Percentiles rank a stretch among this genome's conserved stretches.
Conservation (phyloP, 257 asterid species). For the Avicennia marina region DNA sequence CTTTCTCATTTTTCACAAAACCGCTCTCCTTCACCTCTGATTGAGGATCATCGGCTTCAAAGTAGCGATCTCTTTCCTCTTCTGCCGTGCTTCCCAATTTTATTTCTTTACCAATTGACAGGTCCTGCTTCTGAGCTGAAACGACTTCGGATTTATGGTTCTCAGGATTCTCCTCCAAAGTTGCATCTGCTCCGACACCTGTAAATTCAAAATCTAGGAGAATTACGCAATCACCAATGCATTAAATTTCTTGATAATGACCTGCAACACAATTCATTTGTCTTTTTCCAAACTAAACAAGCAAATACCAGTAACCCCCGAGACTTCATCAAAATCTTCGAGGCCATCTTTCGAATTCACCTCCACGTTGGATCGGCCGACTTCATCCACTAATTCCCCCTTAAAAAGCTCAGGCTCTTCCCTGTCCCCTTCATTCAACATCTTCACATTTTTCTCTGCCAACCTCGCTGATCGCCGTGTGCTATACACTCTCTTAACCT, state of each 20-base stretch:
- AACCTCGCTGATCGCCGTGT: conserved; percentile 65
- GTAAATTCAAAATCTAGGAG: conserved; percentile 3
- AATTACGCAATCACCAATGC: background rate
- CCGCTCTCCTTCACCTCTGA: conserved; percentile 2
- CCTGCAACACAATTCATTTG: background rate
- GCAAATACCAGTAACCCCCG: conserved; percentile 36
- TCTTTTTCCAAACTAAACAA: background rate
- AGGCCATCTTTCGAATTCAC: conserved; percentile 12
- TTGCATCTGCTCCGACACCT: conserved; percentile 21
- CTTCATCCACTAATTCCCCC: conserved; percentile 26
- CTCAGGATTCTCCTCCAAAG: conserved; percentile 21
- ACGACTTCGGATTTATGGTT: conserved; percentile 14
- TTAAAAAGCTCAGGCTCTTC: conserved; percentile 17
- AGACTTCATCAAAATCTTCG: conserved; percentile 24
- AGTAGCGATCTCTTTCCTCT: background rate
- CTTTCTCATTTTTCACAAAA: conserved; percentile 14
- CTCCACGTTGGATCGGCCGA: conserved; percentile 21
- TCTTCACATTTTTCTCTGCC: conserved; percentile 36
- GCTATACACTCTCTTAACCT: conserved; percentile 28
- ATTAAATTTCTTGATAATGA: background rate
- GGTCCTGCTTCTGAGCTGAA: conserved; percentile 14
- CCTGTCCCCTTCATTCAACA: conserved; percentile 6
- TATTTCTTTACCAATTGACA: background rate
- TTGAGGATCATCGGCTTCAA: conserved; percentile 9
- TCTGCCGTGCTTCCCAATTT: conserved; percentile 2